Evolutionary conservation across 306 rosid species (phyloP).

Genomic region (Dalbergia cultrata): DNA sequence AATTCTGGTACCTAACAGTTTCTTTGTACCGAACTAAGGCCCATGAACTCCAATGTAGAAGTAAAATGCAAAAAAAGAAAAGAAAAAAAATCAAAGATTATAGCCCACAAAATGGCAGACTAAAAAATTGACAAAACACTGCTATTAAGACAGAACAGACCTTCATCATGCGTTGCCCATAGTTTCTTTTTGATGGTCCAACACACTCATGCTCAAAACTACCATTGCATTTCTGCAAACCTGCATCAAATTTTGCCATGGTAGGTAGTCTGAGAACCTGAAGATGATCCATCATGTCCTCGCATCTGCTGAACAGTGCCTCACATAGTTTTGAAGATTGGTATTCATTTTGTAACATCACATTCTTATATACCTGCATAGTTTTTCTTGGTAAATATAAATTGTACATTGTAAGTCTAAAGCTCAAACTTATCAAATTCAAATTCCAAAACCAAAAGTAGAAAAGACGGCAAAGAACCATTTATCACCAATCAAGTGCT

Average conservation of each 20-base stretch:
- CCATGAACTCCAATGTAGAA: constrained; percentile 1
- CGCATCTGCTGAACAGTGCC: constrained; percentile 72
- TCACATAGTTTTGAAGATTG: constrained; percentile 85
- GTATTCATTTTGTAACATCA: constrained; percentile 68
- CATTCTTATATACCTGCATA: constrained; percentile 64
- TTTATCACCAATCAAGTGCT: constrained; percentile 5
- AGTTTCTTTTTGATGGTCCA: constrained; percentile 79
- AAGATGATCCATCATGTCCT: constrained; percentile 86
- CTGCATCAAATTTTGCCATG: constrained; percentile 86
- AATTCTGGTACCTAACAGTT: no score
- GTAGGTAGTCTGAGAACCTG: constrained; percentile 89
- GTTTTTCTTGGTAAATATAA: constrained; percentile 34
- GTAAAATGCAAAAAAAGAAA: neutral
- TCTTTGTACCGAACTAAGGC: neutral
- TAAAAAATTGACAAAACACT: neutral
- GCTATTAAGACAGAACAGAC: constrained; percentile 46
- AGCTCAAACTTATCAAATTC: constrained; percentile 22
- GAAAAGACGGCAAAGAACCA: constrained; percentile 12
- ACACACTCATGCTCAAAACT: constrained; percentile 78
- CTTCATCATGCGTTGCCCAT: constrained; percentile 82
- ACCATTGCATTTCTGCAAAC: constrained; percentile 77
- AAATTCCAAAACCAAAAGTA: constrained; percentile 14
- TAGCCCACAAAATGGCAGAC: neutral
- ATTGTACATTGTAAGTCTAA: constrained; percentile 31
- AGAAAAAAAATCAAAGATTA: neutral